Evolutionary conservation across 768 basidiomycete species (phyloP), one percentile per base, ranked within the genome.

Genomic region (Phylloporus scabripes): DNA sequence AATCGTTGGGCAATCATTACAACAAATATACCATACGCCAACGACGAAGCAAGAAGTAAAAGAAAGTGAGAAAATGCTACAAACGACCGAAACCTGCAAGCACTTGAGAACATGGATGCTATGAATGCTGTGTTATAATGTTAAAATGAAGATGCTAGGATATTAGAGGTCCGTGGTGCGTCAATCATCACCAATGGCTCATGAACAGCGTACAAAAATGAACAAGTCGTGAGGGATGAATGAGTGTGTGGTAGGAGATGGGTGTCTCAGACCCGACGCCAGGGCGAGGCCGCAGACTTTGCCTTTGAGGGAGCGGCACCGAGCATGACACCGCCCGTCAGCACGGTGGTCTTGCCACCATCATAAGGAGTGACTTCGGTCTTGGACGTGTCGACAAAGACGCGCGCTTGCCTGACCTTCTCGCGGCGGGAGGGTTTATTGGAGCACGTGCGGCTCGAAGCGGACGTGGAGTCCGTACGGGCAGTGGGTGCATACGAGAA

Each of bases 311-410:
- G 61, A 55, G 70, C 74, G 33, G 75, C 70, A 43, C 87, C 87
- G 52, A 91, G 84, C 88, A 91, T 91, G 56, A 90, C 87, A 55
- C 87, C 88, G 49, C 88, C 88, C 3, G 87, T 89, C 58, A 91
- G 79, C 43, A 90, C 87, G 24, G 87, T 89, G 46, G 88, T 91
- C 77, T 88, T 89, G 55, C 88, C 88, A 48, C 87, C 87, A 57
- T 91, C 87, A 59, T 91, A 91, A 59, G 85, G 85, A 41, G 87
- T 90, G 54, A 90, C 85, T 39, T 85, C 85, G 46, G 69, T 88
- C 74, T 83, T 90, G 60, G 82, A 69, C 18, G 74, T 78, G 66
- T 91, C 88, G 47, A 91, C 67, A 61, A 77, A 88, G 57, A 90
- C 84, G 54, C 80, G 81, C 20, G 78, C 77, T 63, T 83, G 82